Conservation (phyloP, 148 eudicot species). For the Rhododendron ferrugineum region DNA sequence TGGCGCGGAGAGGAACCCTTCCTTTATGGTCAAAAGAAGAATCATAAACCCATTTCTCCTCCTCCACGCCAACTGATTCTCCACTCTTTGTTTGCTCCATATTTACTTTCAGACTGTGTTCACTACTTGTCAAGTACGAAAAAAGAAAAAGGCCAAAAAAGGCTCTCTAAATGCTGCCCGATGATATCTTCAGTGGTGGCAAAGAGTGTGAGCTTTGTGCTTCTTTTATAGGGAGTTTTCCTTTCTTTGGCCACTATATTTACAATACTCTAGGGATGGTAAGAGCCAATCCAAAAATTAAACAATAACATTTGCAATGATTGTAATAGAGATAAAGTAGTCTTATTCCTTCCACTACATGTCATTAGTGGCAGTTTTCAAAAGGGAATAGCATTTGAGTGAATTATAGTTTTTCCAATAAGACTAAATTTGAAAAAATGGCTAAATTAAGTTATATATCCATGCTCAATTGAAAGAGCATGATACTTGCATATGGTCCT, state of each 20-base stretch:
- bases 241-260: not conserved
- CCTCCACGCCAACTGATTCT: conserved; percentile 18
- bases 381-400: conserved; percentile 1
- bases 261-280: not conserved
- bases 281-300: not conserved
- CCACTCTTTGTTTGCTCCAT: conserved; percentile 25
- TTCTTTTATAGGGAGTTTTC: conserved; percentile 16
- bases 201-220: conserved; percentile 11
- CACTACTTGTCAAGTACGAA: not conserved
- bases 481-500: not conserved
- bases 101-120: not conserved
- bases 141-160: not conserved
- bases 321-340: not conserved
- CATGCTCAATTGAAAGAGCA: not conserved
- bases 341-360: not conserved
- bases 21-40: conserved; percentile 71
- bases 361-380: conserved; percentile 4
- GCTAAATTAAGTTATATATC: not conserved
- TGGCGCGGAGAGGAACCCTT: conserved; percentile 54
- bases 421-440: not conserved
- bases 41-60: conserved; percentile 63
- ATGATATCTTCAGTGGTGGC: not conserved
- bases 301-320: not conserved
- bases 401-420: not conserved
- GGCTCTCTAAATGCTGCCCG: not conserved